Evolutionary conservation across 2,329 filamentous ascomycete genomes (phyloP).

Genomic region (Aspergillus versicolor): DNA sequence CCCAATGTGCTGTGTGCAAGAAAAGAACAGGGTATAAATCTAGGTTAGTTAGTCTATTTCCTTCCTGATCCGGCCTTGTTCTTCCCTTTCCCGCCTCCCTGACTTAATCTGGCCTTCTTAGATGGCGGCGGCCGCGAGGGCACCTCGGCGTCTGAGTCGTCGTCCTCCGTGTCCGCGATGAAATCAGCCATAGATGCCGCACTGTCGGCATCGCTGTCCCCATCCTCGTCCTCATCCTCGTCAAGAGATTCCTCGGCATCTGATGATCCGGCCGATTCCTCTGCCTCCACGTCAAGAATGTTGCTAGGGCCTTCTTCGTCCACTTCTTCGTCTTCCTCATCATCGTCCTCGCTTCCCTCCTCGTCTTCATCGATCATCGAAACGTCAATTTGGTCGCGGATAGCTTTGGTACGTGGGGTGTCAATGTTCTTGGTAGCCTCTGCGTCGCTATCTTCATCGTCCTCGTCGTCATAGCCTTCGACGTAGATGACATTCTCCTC

Average conservation of each 20-base stretch:
- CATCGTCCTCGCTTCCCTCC: conserved; percentile 47
- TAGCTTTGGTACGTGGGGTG: conserved; percentile 36
- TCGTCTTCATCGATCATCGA: conserved; percentile 41
- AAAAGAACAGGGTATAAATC: conserved; percentile 25
- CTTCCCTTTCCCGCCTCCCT: conserved; percentile 30
- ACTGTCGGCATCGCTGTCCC: conserved; percentile 63
- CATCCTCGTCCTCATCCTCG: conserved; percentile 59
- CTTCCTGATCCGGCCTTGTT: conserved; percentile 28
- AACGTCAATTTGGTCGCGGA: conserved; percentile 40
- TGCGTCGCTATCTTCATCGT: conserved; percentile 38
- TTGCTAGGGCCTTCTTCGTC: conserved; percentile 26
- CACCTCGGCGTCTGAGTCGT: conserved; percentile 30
- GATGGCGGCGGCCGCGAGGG: conserved; percentile 28
- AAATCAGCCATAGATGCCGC: conserved; percentile 49
- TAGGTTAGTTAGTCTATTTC: conserved; percentile 27
- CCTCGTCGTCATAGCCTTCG: conserved; percentile 70
- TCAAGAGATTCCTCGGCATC: conserved; percentile 52
- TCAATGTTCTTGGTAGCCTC: conserved; percentile 25
- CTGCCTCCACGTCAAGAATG: conserved; percentile 46
- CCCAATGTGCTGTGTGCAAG: conserved; percentile 11
- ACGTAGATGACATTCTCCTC: conserved; percentile 81
- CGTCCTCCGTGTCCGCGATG: conserved; percentile 47
- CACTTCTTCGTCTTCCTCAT: conserved; percentile 53
- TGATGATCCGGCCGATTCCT: conserved; percentile 42
- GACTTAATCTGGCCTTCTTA: conserved; percentile 36